Evolutionary conservation across 2,329 filamentous ascomycete genomes (phyloP).

Genomic region (Penicillium rolfsii): DNA sequence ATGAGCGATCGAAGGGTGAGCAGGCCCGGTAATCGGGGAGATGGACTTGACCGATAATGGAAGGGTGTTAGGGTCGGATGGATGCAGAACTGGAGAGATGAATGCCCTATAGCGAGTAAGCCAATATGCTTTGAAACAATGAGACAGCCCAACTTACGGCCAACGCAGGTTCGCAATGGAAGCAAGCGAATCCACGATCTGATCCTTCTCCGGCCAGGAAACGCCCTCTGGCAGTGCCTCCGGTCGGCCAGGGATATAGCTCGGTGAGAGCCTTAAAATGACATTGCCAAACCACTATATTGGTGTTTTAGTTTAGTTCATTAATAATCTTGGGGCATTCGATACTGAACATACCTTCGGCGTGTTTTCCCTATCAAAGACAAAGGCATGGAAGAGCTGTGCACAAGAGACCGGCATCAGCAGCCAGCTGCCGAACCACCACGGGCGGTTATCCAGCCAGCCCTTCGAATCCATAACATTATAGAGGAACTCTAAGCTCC

Average conservation of each 20-base stretch:
- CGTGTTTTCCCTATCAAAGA: conserved; percentile 77
- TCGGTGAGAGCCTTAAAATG: conserved; percentile 70
- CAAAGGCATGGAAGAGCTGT: conserved; percentile 73
- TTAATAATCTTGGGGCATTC: conserved; percentile 26
- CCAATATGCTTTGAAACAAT: neutral
- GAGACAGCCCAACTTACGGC: conserved; percentile 63
- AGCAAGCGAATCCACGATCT: conserved; percentile 79
- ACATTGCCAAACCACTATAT: conserved; percentile 63
- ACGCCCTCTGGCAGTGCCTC: conserved; percentile 66
- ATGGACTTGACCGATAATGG: conserved; percentile 71
- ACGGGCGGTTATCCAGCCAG: conserved; percentile 68
- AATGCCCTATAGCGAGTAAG: conserved; percentile 60
- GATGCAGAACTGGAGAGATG: conserved; percentile 84
- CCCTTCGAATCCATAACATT: conserved; percentile 78
- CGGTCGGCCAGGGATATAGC: conserved; percentile 77
- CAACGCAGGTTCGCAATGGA: conserved; percentile 80
- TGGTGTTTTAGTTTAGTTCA: neutral
- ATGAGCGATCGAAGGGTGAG: conserved; percentile 82
- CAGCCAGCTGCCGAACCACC: conserved; percentile 86
- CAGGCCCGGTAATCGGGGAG: conserved; percentile 76
- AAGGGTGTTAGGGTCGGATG: conserved; percentile 59
- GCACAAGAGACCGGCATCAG: conserved; percentile 75
- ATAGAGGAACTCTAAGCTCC: conserved; percentile 83
- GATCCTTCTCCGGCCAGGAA: conserved; percentile 73
- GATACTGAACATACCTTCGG: conserved; percentile 56